Conservation (phyloP, 2,329 filamentous ascomycete species). For the Penicillium sp. region DNA sequence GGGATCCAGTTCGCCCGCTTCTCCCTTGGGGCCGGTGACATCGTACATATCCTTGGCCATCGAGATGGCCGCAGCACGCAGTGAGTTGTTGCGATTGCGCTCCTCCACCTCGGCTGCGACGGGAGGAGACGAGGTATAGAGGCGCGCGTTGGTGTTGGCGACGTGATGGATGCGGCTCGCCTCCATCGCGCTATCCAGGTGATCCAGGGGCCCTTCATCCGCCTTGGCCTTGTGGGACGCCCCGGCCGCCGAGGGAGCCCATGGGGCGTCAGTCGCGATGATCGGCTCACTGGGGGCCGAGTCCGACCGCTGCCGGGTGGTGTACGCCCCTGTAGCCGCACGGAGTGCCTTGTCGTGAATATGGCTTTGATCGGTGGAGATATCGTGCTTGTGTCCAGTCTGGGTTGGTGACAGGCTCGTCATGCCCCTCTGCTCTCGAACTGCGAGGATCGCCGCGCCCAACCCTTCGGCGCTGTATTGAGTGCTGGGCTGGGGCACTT, state of each 20-base stretch:
- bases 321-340: conserved; percentile 75
- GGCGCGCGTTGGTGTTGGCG: conserved; percentile 67
- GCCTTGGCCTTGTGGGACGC: conserved; percentile 55
- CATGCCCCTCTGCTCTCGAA: conserved; percentile 27
- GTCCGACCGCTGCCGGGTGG: conserved; percentile 60
- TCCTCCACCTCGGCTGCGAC: conserved; percentile 72
- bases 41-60: conserved; percentile 89
- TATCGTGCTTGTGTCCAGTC: conserved; percentile 19
- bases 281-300: conserved; percentile 55
- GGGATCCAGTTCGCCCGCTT: conserved; percentile 13
- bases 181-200: conserved; percentile 46
- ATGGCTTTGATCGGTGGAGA: conserved; percentile 45
- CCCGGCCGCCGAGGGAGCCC: conserved; percentile 69
- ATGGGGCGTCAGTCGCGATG: conserved; percentile 49
- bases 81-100: conserved; percentile 65
- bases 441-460: conserved; percentile 69
- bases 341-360: conserved; percentile 64
- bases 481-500: conserved; percentile 36
- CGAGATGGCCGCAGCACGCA: conserved; percentile 78
- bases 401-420: conserved; percentile 14
- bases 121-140: conserved; percentile 75
- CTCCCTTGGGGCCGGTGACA: conserved; percentile 48
- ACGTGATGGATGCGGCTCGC: conserved; percentile 63
- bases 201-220: conserved; percentile 48
- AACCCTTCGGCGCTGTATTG: conserved; percentile 64